phyloP scores from a whole-genome alignment of 2,329 filamentous ascomycete species.

The Nigrograna mackinnonii region DNA sequence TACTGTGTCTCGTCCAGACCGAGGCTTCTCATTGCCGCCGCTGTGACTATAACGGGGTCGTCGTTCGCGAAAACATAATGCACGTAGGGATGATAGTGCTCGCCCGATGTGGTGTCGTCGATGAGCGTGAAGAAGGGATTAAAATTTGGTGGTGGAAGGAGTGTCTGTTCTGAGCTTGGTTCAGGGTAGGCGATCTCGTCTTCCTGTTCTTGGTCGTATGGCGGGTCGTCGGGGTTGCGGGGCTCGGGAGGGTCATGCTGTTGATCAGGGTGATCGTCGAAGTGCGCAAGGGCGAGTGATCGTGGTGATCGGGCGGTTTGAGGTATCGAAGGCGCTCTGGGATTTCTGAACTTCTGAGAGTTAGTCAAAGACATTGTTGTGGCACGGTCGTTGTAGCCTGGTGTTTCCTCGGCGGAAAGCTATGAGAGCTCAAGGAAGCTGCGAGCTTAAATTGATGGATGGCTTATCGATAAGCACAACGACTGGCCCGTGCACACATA shows the following conservation, averaged over 20 bases:
- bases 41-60: constrained; percentile 75
- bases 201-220: constrained; percentile 17
- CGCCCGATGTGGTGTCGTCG: constrained; percentile 71
- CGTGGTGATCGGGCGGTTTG: constrained; percentile 25
- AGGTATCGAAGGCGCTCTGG: constrained; percentile 2
- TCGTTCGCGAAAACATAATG: constrained; percentile 96
- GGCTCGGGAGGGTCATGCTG: constrained; percentile 20
- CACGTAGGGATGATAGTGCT: constrained; percentile 81
- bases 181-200: constrained; percentile 39
- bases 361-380: constrained; percentile 32
- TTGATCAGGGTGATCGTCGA: constrained; percentile 22
- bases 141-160: constrained; percentile 59
- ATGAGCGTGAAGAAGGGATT: constrained; percentile 85
- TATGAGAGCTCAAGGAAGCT: no score
- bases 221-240: constrained; percentile 21
- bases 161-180: constrained; percentile 33
- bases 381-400: background rate
- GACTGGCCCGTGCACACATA: no score
- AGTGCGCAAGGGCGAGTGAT: constrained; percentile 23
- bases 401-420: constrained; percentile 17
- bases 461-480: constrained; percentile 16
- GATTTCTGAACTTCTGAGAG: constrained; percentile 18
- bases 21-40: constrained; percentile 62
- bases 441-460: constrained; percentile 6
- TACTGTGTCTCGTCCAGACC: constrained; percentile 49